Conservation (phyloP, 169 alveolate species). For the Babesia divergens region DNA sequence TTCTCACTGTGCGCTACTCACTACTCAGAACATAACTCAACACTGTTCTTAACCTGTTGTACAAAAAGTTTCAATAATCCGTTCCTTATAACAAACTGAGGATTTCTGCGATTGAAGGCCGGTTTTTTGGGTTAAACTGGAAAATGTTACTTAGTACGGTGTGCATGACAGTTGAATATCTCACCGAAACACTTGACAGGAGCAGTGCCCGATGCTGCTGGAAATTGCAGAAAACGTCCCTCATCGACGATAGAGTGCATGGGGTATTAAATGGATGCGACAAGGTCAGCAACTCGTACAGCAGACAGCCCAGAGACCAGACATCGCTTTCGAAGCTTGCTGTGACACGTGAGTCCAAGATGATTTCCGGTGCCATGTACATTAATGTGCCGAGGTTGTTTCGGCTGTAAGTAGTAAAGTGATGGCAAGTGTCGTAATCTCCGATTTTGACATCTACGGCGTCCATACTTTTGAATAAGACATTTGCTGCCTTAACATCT, state of each 20-base stretch:
- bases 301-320: slow-evolving; percentile 67
- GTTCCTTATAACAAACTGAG: too few species aligned
- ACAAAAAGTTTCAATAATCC: too few species aligned
- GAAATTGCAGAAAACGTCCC: background rate
- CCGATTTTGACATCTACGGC: slow-evolving; percentile 2
- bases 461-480: background rate
- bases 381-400: slow-evolving; percentile 3
- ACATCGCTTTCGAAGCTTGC: slow-evolving; percentile 39
- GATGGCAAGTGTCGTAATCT: slow-evolving; percentile 31
- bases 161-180: background rate
- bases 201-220: background rate
- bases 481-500: slow-evolving; percentile 31
- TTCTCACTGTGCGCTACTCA: too few species aligned
- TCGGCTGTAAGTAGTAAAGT: too few species aligned
- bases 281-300: slow-evolving; percentile 65
- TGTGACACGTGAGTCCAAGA: background rate
- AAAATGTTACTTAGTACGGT: background rate
- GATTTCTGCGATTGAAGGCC: slow-evolving; percentile 2
- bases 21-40: too few species aligned
- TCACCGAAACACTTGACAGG: background rate
- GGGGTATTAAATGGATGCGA: slow-evolving; percentile 57
- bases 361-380: slow-evolving; percentile 33
- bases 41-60: too few species aligned
- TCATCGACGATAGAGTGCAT: slow-evolving; percentile 14
- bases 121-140: background rate